Evolutionary conservation across 2,329 filamentous ascomycete genomes (phyloP).

Genomic region (Clonostachys sp.): DNA sequence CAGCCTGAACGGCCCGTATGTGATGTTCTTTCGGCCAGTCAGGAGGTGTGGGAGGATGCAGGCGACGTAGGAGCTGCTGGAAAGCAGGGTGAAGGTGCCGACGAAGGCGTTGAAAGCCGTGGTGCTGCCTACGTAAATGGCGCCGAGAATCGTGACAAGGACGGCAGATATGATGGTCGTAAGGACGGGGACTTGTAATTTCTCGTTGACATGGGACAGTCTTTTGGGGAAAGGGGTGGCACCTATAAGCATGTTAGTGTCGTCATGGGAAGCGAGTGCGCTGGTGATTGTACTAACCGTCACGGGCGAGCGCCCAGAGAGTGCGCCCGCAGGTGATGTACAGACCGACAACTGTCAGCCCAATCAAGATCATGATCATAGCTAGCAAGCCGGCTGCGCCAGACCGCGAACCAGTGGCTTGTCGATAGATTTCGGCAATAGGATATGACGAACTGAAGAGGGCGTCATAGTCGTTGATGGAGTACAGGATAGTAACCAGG

Average conservation of each 20-base stretch:
- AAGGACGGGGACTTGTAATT: slow-evolving; percentile 26
- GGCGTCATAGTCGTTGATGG: slow-evolving; percentile 51
- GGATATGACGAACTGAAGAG: slow-evolving; percentile 49
- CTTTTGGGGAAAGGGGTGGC: slow-evolving; percentile 23
- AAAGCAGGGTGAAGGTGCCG: slow-evolving; percentile 36
- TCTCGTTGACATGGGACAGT: slow-evolving; percentile 19
- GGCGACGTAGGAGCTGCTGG: slow-evolving; percentile 45
- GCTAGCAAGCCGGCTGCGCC: slow-evolving; percentile 46
- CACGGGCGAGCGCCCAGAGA: slow-evolving; percentile 33
- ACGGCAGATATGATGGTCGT: slow-evolving; percentile 43
- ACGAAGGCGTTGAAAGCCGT: slow-evolving; percentile 66
- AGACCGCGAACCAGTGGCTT: slow-evolving; percentile 45
- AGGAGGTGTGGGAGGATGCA: slow-evolving; percentile 57
- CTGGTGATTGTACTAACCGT: slow-evolving; percentile 14
- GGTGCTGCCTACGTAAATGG: slow-evolving; percentile 60
- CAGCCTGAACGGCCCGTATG: slow-evolving; percentile 54
- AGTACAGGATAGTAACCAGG: slow-evolving; percentile 51
- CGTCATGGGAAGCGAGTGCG: too few species aligned
- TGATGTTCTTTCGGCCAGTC: slow-evolving; percentile 25
- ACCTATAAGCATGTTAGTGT: too few species aligned
- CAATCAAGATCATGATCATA: slow-evolving; percentile 31
- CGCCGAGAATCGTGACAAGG: slow-evolving; percentile 48
- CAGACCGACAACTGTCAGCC: slow-evolving; percentile 24
- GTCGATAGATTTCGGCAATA: slow-evolving; percentile 61
- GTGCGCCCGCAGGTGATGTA: slow-evolving; percentile 32